Evolutionary conservation across 352 stramenopile species (phyloP).

Genomic region (Phytophthora ramorum): DNA sequence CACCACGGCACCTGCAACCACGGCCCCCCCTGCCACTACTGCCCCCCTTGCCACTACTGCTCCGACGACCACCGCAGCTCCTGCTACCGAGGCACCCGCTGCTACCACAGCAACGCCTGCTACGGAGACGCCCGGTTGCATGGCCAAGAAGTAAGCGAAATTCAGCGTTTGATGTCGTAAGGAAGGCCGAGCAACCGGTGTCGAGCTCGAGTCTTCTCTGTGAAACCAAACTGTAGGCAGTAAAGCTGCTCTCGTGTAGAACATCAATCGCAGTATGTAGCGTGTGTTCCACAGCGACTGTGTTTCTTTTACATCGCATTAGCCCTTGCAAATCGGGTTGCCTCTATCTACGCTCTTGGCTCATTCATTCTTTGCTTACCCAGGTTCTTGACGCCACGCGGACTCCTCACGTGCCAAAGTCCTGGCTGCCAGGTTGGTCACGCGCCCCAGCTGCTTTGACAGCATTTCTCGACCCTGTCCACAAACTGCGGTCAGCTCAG

Average conservation of each 20-base stretch:
- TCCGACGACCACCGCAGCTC: not conserved
- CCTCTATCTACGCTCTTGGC: not conserved
- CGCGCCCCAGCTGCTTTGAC: slow-evolving; percentile 24
- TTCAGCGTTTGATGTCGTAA: slow-evolving; percentile 11
- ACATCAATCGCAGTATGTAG: slow-evolving; percentile 19
- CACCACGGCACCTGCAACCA: slow-evolving; percentile 10
- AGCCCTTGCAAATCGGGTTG: not conserved
- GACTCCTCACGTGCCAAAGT: slow-evolving; percentile 18
- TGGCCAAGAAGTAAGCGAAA: slow-evolving; percentile 27
- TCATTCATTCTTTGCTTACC: not conserved
- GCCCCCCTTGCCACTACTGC: not conserved
- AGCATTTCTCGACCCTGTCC: slow-evolving; percentile 21
- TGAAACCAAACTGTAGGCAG: slow-evolving; percentile 24
- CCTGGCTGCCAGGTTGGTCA: not conserved
- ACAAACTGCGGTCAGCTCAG: slow-evolving; percentile 4
- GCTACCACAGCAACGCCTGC: not conserved
- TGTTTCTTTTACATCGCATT: slow-evolving; percentile 20
- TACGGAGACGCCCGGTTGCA: slow-evolving; percentile 22
- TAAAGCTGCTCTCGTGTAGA: slow-evolving; percentile 11
- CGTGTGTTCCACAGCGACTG: slow-evolving; percentile 31
- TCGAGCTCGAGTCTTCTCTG: not conserved
- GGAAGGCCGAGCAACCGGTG: not conserved
- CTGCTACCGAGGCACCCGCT: slow-evolving; percentile 4
- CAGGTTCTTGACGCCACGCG: not conserved
- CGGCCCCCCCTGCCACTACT: not conserved